Conservation (phyloP, 2,329 filamentous ascomycete species). For the Cercospora zeina region DNA sequence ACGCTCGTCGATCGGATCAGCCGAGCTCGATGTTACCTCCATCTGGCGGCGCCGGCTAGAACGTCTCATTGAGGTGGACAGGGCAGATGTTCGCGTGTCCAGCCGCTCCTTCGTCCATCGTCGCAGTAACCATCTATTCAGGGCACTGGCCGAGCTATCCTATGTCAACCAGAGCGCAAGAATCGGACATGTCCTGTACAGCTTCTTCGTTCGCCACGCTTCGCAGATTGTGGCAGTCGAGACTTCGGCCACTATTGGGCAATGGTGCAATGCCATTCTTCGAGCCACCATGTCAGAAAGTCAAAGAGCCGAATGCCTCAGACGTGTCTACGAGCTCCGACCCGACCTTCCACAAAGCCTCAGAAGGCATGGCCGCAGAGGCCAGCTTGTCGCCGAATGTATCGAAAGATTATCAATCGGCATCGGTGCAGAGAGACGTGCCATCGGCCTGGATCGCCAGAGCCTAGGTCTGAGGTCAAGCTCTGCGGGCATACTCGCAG, state of each 20-base stretch:
- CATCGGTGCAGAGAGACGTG: background rate
- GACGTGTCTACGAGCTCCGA: conserved; percentile 13
- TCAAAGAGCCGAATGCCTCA: conserved; percentile 19
- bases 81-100: conserved; percentile 4
- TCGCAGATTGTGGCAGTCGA: conserved; percentile 18
- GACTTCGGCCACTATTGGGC: conserved; percentile 19
- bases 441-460: background rate
- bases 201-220: conserved; percentile 20
- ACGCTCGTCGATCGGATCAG: conserved; percentile 11
- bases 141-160: conserved; percentile 22
- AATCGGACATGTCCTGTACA: conserved; percentile 18
- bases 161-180: conserved; percentile 15
- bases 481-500: conserved; percentile 9
- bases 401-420: conserved; percentile 12
- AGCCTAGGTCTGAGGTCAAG: background rate
- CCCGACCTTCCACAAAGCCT: conserved; percentile 20
- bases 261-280: conserved; percentile 23
- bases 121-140: conserved; percentile 20
- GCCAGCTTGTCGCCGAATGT: conserved; percentile 17
- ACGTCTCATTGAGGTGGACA: conserved; percentile 16
- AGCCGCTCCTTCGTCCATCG: conserved; percentile 15
- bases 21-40: conserved; percentile 3
- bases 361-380: conserved; percentile 17
- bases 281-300: conserved; percentile 19
- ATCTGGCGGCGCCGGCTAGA: conserved; percentile 16